These are phyloP conservation scores for Discostella pseudostelligera DNA, from an alignment of 108 stramenopile genomes.

Conservation along the genomic window DNA sequence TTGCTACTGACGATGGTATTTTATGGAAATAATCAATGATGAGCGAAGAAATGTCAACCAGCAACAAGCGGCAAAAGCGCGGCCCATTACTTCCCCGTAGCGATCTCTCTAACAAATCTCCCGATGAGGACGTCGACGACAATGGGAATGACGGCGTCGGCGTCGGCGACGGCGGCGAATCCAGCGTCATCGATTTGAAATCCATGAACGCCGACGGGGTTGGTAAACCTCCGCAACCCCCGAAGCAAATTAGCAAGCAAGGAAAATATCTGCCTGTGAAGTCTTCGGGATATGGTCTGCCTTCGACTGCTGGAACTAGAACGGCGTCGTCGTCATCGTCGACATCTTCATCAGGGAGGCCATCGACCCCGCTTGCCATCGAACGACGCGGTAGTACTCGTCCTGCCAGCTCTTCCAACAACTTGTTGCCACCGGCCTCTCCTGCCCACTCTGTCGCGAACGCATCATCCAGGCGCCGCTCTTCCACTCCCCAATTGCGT, in stretches of 20 bases:
- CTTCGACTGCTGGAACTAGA: neutral
- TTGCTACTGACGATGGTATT: no score
- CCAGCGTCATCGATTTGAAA: no score
- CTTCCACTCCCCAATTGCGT: neutral
- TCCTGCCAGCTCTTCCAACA: neutral
- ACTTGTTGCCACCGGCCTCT: neutral
- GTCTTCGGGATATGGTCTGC: conserved; percentile 2
- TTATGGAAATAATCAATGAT: neutral
- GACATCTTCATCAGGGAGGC: neutral
- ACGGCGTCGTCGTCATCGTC: neutral
- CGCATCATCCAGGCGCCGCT: neutral
- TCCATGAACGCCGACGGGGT: neutral
- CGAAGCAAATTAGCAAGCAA: neutral
- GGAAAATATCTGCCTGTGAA: neutral
- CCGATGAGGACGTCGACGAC: neutral
- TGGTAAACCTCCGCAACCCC: neutral
- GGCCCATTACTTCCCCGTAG: neutral
- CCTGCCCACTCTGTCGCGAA: neutral
- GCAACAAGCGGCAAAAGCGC: neutral
- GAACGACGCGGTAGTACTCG: neutral
- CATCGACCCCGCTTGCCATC: neutral
- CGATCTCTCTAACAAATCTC: neutral
- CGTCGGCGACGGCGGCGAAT: no score
- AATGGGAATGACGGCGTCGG: no score
- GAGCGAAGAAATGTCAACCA: neutral